Base-by-base conservation (phyloP, 1,284 basidiomycete species). In the Leucoagaricus sp. region DNA sequence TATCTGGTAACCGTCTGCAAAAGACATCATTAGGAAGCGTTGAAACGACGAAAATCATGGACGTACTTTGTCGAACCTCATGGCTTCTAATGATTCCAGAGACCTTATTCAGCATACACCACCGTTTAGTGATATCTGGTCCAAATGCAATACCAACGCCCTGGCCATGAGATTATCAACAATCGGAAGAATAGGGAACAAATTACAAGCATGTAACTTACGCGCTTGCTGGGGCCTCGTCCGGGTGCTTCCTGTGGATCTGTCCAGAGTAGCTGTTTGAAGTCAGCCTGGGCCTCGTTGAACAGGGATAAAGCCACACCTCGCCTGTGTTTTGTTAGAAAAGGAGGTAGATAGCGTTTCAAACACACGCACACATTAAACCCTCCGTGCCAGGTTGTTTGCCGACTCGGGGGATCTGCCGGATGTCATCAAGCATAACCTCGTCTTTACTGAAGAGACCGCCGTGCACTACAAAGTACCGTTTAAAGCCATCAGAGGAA, bases 101-200 rank as follows among this genome's bases (percentile, higher is more conserved):
- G 47, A 98, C 81, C 40, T 87, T 83, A 71, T 97, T 98, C 33
- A 89, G 76, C 58, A 88, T 84, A 71, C 95, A 98, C 94, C 94
- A 97, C 54, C 84, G 77, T 65, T 81, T 81, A 2, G 93, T 96
- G 19, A 96, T 89, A 69, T 98, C 96, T 1, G 96, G 96, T 15
- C 96, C 96, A 72, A 99, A 99, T 8, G 92, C 87, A 61, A 97
- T 88, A 17, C 97, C 96, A 51, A 98, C 95, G 60, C 96, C 96
- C 90, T 92, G 63, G 59, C 12, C 31, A 33, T 7, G 58, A 15
- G 26, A 46, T 26, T 47, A 41, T 34, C 19, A 23, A 23, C 34
- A 46, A 28, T 33, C 12, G 6, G 28, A 48, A 40, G 41, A 55
- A 57, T 31, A 26, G 3, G 26, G 23, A 3, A 34, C 29, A 31